A percentile compares a stretch with the other conserved stretches of the same genome.
Conservation (phyloP, 768 basidiomycete species). For the Podaxis mareebaensis region DNA sequence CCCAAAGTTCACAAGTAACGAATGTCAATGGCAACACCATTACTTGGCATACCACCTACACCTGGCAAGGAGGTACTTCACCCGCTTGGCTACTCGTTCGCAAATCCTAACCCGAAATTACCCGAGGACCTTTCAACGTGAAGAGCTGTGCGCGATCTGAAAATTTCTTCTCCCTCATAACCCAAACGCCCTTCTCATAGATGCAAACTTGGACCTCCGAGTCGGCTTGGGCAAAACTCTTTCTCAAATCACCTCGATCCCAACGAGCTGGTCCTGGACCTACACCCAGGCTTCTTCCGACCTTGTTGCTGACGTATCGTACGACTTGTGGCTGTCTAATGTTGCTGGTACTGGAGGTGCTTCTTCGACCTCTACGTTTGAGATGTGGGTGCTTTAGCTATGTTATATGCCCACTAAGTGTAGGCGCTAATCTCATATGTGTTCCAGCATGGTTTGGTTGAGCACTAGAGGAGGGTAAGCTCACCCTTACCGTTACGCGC, state of each 20-base stretch:
- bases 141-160: constrained; percentile 32
- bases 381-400: constrained; percentile 25
- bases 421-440: neutral
- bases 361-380: constrained; percentile 30
- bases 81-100: neutral
- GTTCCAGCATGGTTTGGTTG: constrained; percentile 34
- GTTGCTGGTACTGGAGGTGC: constrained; percentile 27
- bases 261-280: constrained; percentile 33
- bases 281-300: constrained; percentile 31
- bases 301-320: constrained; percentile 36
- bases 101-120: neutral
- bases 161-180: neutral
- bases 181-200: constrained; percentile 17
- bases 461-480: constrained; percentile 34
- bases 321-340: constrained; percentile 36
- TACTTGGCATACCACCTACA: constrained; percentile 34
- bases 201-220: constrained; percentile 35
- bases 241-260: constrained; percentile 31
- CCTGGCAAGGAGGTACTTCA: constrained; percentile 29
- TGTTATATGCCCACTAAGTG: neutral
- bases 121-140: constrained; percentile 21
- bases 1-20: constrained; percentile 31
- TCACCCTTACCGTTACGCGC: neutral
- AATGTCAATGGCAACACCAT: constrained; percentile 27
- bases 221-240: constrained; percentile 28